phyloP scores from a whole-genome alignment of 768 basidiomycete genomes.

The Gautieria morchelliformis region DNA sequence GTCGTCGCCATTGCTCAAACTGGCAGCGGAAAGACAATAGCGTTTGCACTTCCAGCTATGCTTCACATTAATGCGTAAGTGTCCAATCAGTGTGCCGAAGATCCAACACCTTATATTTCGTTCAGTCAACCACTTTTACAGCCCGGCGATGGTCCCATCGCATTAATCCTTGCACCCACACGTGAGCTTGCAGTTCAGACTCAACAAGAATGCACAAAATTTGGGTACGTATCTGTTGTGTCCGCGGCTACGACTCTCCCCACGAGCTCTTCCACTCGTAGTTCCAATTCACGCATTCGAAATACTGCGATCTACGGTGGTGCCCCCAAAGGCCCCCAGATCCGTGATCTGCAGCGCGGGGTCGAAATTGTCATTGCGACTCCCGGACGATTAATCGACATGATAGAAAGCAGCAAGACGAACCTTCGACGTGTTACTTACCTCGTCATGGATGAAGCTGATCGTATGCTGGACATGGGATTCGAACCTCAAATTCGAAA shows the following conservation, averaged over 20 bases:
- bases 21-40: slow-evolving; percentile 96
- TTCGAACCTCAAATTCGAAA: slow-evolving; percentile 99
- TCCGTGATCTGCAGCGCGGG: slow-evolving; percentile 93
- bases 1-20: slow-evolving; percentile 97
- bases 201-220: slow-evolving; percentile 97
- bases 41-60: slow-evolving; percentile 98
- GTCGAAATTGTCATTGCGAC: slow-evolving; percentile 99
- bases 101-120: slow-evolving; percentile 1
- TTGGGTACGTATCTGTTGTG: slow-evolving; percentile 50
- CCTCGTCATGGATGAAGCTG: slow-evolving; percentile 98
- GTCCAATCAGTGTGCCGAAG: neutral
- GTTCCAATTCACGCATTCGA: slow-evolving; percentile 87
- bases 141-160: slow-evolving; percentile 96
- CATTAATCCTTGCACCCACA: slow-evolving; percentile 92
- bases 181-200: slow-evolving; percentile 98
- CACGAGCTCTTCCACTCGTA: slow-evolving; percentile 18
- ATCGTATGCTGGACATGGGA: slow-evolving; percentile 99
- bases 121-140: slow-evolving; percentile 81
- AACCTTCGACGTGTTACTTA: slow-evolving; percentile 95
- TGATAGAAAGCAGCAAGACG: slow-evolving; percentile 95
- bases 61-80: slow-evolving; percentile 97
- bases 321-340: slow-evolving; percentile 97
- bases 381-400: slow-evolving; percentile 98
- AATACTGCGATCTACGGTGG: slow-evolving; percentile 99
- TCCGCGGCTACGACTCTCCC: neutral